Base-by-base conservation (phyloP, 441 rosid species). In the Bruguiera hainesii region DNA sequence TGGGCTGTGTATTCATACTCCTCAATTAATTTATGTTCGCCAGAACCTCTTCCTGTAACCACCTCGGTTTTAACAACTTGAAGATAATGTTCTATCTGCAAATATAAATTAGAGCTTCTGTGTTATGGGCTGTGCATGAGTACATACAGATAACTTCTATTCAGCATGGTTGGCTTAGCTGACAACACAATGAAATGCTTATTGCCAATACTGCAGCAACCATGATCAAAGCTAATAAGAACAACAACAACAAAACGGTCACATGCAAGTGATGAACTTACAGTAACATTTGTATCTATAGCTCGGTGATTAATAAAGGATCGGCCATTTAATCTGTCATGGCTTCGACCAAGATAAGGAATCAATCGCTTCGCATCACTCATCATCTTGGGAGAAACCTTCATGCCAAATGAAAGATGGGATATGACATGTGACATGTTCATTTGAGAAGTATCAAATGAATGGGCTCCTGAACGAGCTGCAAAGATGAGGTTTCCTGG, bases 1-100 rank as follows among this genome's bases (percentile, higher is more conserved):
- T 96, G 99, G 10, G 98, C 97, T 0, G 98, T 96, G 83, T 89
- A 96, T 78, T 93, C 98, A 2, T 92, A 93, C 81, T 94, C 97
- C 80, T 96, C 98, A 0, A 90, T 50, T 71, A 96, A 59, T 72
- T 83, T 75, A 51, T 79, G 79, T 25, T 83, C 89, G 49, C 58
- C 71, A 30, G 76, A 76, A 23, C 67, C 68, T 68, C 81, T 78
- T 73, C 75, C 77, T 7, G 84, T 77, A 50, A 78, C 71, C 65
- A 96, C 97, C 86, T 96, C 98, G 4, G 96, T 88, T 82, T 96
- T 96, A 62, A 96, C 99, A 63, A 93, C 49, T 82, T 96, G 99
- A 72, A 96, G 96, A 80, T 96, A 96, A 78, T 96, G 99, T 78
- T 96, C 99, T 59, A 90, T 87, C 99, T 96, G 94, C 79, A 81